Percentiles rank a stretch among this genome's conserved stretches.
Conservation (phyloP, 768 basidiomycete species). For the Multifurca ochricompacta region DNA sequence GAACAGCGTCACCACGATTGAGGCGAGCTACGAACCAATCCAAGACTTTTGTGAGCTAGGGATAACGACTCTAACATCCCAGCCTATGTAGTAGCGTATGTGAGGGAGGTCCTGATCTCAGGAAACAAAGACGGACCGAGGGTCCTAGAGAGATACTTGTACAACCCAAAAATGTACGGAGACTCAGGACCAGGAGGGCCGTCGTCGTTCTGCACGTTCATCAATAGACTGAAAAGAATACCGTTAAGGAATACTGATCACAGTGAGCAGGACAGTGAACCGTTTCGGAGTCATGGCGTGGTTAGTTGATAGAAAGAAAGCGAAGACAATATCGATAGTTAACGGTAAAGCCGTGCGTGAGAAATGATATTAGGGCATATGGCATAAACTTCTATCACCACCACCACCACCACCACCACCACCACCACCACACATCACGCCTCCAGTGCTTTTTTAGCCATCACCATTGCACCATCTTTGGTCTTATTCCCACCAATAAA, state of each 20-base stretch:
- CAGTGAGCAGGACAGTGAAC: slow-evolving; percentile 37
- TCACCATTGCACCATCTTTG: slow-evolving; percentile 74
- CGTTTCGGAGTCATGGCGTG: slow-evolving; percentile 22
- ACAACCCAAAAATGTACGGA: slow-evolving; percentile 69
- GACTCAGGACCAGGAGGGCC: slow-evolving; percentile 70
- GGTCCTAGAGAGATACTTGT: slow-evolving; percentile 46
- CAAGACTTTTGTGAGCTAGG: slow-evolving; percentile 81
- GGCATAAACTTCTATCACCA: too few relatives aligned
- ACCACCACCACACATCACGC: too few relatives aligned
- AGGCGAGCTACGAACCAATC: slow-evolving; percentile 50
- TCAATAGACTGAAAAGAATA: slow-evolving; percentile 4
- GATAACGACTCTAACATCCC: slow-evolving; percentile 74
- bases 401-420: too few relatives aligned
- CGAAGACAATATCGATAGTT: too few relatives aligned
- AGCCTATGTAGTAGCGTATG: slow-evolving; percentile 36
- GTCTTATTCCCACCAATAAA: slow-evolving; percentile 97
- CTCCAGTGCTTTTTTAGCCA: slow-evolving; percentile 62
- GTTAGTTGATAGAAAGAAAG: neutral
- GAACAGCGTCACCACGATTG: neutral
- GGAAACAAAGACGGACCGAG: slow-evolving; percentile 41
- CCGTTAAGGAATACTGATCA: slow-evolving; percentile 18
- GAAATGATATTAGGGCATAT: too few relatives aligned
- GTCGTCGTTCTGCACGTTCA: slow-evolving; percentile 63
- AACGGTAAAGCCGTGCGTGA: too few relatives aligned
- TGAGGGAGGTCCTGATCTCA: slow-evolving; percentile 3